phyloP scores from a whole-genome alignment of 2,329 filamentous ascomycete genomes.

The Myrmaecium sp. region DNA sequence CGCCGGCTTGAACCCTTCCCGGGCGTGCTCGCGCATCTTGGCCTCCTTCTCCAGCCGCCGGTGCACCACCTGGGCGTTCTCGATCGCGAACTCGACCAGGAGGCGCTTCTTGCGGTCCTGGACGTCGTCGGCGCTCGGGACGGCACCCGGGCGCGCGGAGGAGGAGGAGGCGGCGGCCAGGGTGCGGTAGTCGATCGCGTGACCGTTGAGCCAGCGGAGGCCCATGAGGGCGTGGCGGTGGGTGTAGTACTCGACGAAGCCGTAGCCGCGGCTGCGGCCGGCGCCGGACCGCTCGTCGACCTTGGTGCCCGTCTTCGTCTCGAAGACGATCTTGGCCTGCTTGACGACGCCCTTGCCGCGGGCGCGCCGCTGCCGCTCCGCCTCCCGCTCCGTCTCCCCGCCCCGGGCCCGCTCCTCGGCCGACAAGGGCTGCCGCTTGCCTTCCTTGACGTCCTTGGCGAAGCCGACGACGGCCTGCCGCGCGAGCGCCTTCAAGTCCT shows the following conservation, averaged over 20 bases:
- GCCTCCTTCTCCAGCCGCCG: constrained; percentile 50
- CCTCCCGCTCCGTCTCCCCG: constrained; percentile 61
- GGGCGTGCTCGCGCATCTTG: constrained; percentile 32
- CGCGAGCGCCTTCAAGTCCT: constrained; percentile 79
- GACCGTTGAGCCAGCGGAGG: constrained; percentile 81
- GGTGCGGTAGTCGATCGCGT: constrained; percentile 36
- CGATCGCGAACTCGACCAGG: constrained; percentile 94
- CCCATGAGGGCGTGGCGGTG: constrained; percentile 93
- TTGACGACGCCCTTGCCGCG: constrained; percentile 78
- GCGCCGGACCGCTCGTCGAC: constrained; percentile 59
- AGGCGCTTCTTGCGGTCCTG: constrained; percentile 71
- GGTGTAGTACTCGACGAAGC: constrained; percentile 91
- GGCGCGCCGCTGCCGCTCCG: constrained; percentile 60
- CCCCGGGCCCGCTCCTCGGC: constrained; percentile 75
- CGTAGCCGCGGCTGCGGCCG: constrained; percentile 79
- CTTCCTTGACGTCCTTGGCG: constrained; percentile 70
- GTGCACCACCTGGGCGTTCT: constrained; percentile 90
- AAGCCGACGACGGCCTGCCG: constrained; percentile 90
- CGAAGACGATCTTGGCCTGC: constrained; percentile 90
- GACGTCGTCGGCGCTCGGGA: constrained; percentile 23
- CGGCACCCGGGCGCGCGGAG: constrained; percentile 29
- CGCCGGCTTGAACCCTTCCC: constrained; percentile 22
- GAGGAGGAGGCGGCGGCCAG: too few relatives aligned
- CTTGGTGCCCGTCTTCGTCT: constrained; percentile 72
- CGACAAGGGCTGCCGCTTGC: constrained; percentile 60